These are phyloP conservation scores for Tetradesmus obliquus DNA, from an alignment of 139 green algal species.

Conservation along the genomic window DNA sequence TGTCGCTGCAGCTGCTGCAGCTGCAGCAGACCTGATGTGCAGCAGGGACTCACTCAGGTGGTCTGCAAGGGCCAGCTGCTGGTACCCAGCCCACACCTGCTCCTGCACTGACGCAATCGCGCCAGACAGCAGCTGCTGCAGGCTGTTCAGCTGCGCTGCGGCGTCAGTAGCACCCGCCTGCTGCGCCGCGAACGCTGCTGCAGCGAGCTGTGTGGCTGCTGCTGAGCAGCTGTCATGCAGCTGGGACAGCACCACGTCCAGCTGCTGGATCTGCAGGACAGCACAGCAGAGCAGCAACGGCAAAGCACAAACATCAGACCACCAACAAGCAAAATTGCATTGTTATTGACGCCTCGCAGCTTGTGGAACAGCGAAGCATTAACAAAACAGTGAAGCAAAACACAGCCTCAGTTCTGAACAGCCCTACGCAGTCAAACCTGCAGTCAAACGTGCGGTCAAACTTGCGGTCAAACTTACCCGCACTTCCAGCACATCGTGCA, in stretches of 20 bases:
- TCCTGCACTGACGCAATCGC: constrained; percentile 27
- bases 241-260: constrained; percentile 28
- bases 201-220: constrained; percentile 11
- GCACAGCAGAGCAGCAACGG: not conserved
- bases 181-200: constrained; percentile 1
- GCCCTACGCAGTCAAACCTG: not conserved
- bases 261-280: constrained; percentile 16
- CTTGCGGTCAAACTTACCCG: not conserved
- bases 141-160: not conserved
- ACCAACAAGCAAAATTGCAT: no score
- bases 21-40: constrained; percentile 24
- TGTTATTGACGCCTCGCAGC: no score
- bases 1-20: constrained; percentile 17
- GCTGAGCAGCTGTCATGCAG: constrained; percentile 30
- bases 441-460: no score
- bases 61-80: constrained; percentile 45
- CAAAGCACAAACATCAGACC: not conserved
- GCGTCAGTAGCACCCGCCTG: not conserved
- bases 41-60: constrained; percentile 36
- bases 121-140: constrained; percentile 22
- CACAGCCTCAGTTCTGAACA: not conserved
- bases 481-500: constrained; percentile 41
- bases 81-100: constrained; percentile 35
- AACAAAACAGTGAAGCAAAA: not conserved
- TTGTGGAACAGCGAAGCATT: no score